These are phyloP conservation scores for Clonostachys rhizophaga DNA, from an alignment of 2,329 filamentous ascomycete species.

Conservation along the genomic window DNA sequence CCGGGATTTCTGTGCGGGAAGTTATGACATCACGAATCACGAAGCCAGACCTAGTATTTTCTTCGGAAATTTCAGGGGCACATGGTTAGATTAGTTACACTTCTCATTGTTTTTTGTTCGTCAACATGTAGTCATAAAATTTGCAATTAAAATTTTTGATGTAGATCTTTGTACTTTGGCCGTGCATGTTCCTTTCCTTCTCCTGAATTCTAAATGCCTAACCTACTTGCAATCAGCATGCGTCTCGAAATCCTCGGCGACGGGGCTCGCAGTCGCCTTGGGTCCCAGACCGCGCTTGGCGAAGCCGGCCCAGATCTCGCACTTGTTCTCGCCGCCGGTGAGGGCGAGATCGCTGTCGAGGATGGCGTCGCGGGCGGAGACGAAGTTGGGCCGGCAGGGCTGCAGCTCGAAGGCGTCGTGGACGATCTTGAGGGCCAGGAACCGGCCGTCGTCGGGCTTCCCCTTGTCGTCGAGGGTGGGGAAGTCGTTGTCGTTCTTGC, in stretches of 20 bases:
- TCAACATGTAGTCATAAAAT: too few relatives aligned
- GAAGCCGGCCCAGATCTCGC: slow-evolving; percentile 49
- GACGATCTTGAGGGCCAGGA: slow-evolving; percentile 46
- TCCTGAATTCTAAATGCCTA: too few relatives aligned
- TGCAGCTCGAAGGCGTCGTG: slow-evolving; percentile 47
- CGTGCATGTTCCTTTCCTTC: too few relatives aligned
- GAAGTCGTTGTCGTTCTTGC: slow-evolving; percentile 35
- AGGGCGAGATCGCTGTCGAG: slow-evolving; percentile 47
- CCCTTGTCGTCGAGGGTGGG: slow-evolving; percentile 35
- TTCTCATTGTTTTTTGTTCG: too few relatives aligned
- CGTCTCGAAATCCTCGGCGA: slow-evolving; percentile 22
- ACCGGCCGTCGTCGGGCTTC: slow-evolving; percentile 47
- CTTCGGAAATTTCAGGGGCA: too few relatives aligned
- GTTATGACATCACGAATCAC: too few relatives aligned
- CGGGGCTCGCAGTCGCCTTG: slow-evolving; percentile 17
- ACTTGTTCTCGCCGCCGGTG: slow-evolving; percentile 43
- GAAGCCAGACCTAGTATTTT: too few relatives aligned
- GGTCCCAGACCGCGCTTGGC: slow-evolving; percentile 49
- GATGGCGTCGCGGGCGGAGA: slow-evolving; percentile 48
- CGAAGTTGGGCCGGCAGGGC: slow-evolving; percentile 51
- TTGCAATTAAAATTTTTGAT: too few relatives aligned
- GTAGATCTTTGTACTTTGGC: too few relatives aligned
- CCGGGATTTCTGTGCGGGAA: too few relatives aligned
- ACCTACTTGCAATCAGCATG: slow-evolving; percentile 5
- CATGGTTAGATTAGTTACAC: too few relatives aligned